Conservation (phyloP, 2,329 filamentous ascomycete species). For the Taxawa tesnikishii region DNA sequence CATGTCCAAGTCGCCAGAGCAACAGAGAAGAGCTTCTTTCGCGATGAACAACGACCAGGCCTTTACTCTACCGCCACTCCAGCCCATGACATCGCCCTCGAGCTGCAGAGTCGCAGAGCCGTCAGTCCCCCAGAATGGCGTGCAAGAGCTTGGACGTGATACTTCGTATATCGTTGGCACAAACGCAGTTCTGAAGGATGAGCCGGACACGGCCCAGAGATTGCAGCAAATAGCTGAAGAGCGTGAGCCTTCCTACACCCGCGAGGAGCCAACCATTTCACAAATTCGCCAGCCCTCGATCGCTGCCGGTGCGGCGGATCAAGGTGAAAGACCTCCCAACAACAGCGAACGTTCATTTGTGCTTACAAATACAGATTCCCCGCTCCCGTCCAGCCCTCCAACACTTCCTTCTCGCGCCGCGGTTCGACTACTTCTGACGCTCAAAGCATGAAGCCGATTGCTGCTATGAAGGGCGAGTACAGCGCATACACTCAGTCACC, state of each 20-base stretch:
- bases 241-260: constrained; percentile 19
- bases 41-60: constrained; percentile 17
- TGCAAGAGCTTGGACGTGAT: constrained; percentile 12
- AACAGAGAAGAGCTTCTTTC: constrained; percentile 23
- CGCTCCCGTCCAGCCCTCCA: too few relatives aligned
- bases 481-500: constrained; percentile 25
- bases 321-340: too few relatives aligned
- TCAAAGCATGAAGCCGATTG: constrained; percentile 29
- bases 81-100: constrained; percentile 14
- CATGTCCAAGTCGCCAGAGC: constrained; percentile 31
- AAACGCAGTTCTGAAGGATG: constrained; percentile 9
- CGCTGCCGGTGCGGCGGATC: too few relatives aligned
- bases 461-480: constrained; percentile 32
- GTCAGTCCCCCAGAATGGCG: too few relatives aligned
- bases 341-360: too few relatives aligned
- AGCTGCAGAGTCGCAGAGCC: too few relatives aligned
- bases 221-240: constrained; percentile 12
- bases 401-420: constrained; percentile 8
- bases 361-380: too few relatives aligned
- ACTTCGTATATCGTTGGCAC: constrained; percentile 17
- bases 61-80: constrained; percentile 29
- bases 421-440: constrained; percentile 8
- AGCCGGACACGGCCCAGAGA: neutral
- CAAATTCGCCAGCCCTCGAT: constrained; percentile 15
- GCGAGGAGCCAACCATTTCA: constrained; percentile 15